Percentiles rank a stretch among this genome's conserved stretches.
Evolutionary conservation across 495 filamentous ascomycete genomes (phyloP).

Genomic region (Entonaema liquescens): DNA sequence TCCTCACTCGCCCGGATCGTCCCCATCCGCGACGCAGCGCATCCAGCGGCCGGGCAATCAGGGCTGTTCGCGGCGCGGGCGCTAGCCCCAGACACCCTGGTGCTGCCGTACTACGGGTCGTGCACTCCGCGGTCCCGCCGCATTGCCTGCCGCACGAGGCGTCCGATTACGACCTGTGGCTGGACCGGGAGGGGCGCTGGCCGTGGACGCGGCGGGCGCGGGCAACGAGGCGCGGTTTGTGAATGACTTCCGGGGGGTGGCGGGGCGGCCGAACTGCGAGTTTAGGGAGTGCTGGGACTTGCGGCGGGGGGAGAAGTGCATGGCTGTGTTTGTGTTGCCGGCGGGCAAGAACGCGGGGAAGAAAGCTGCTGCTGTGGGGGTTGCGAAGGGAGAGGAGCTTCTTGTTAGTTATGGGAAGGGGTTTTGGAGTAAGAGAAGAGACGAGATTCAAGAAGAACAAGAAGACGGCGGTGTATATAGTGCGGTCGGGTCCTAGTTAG

Average conservation of each 20-base stretch:
- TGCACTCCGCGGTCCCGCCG: constrained; percentile 59
- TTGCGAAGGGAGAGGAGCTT: constrained; percentile 68
- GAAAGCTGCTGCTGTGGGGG: constrained; percentile 52
- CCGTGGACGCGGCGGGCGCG: constrained; percentile 66
- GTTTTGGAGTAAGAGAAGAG: constrained; percentile 62
- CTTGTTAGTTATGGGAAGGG: constrained; percentile 74
- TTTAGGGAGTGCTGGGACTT: constrained; percentile 65
- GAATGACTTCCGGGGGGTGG: constrained; percentile 77
- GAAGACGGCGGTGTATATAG: constrained; percentile 39
- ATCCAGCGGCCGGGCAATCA: constrained; percentile 70
- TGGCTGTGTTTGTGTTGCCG: constrained; percentile 69
- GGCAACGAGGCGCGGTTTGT: constrained; percentile 78
- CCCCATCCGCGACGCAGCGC: constrained; percentile 59
- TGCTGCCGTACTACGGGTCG: constrained; percentile 73
- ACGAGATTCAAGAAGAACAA: constrained; percentile 25
- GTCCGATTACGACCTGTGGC: constrained; percentile 73
- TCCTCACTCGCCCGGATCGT: constrained; percentile 61
- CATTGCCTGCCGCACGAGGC: constrained; percentile 46
- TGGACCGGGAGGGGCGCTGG: constrained; percentile 67
- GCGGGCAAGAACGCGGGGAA: constrained; percentile 62
- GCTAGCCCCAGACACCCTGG: constrained; percentile 64
- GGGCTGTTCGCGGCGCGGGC: constrained; percentile 71
- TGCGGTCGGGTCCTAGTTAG: neutral
- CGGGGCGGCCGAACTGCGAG: constrained; percentile 64
- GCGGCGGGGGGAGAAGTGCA: constrained; percentile 57